Evolutionary conservation across 1,284 basidiomycete species (phyloP).

Genomic region (Malassezia yamatoensis): DNA sequence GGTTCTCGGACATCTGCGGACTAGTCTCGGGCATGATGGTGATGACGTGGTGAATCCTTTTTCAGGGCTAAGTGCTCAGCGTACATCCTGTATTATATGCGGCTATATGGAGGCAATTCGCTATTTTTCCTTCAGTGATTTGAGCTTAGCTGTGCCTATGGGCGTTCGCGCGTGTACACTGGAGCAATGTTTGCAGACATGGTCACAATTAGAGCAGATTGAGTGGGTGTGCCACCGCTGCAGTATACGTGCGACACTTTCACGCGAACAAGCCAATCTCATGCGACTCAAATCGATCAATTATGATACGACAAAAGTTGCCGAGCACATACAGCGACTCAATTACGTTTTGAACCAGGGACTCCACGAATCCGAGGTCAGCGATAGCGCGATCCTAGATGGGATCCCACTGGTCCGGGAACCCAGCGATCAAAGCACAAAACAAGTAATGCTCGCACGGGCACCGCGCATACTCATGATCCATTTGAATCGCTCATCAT

Average conservation of each 20-base stretch:
- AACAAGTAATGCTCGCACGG: constrained; percentile 41
- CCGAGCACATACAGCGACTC: constrained; percentile 2
- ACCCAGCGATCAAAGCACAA: constrained; percentile 28
- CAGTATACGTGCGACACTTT: constrained; percentile 25
- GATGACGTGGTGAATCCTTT: constrained; percentile 23
- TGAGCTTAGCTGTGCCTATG: constrained; percentile 32
- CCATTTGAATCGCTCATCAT: constrained; percentile 41
- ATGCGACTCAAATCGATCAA: not conserved
- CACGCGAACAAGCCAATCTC: constrained; percentile 2
- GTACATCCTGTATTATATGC: constrained; percentile 39
- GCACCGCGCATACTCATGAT: constrained; percentile 32
- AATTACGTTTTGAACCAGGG: constrained; percentile 20
- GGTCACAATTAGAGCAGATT: constrained; percentile 38
- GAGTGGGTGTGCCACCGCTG: constrained; percentile 46
- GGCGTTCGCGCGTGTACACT: constrained; percentile 25
- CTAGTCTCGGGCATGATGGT: constrained; percentile 5
- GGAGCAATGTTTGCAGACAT: constrained; percentile 31
- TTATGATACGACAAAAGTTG: not conserved
- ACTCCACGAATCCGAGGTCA: constrained; percentile 34
- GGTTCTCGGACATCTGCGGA: constrained; percentile 2
- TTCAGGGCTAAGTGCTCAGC: constrained; percentile 22
- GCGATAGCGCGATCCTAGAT: not conserved
- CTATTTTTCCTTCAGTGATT: constrained; percentile 30
- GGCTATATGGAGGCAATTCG: constrained; percentile 44
- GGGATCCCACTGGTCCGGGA: constrained; percentile 15